Base-by-base conservation (phyloP, 768 basidiomycete genomes). In the Mycena haematopus region DNA sequence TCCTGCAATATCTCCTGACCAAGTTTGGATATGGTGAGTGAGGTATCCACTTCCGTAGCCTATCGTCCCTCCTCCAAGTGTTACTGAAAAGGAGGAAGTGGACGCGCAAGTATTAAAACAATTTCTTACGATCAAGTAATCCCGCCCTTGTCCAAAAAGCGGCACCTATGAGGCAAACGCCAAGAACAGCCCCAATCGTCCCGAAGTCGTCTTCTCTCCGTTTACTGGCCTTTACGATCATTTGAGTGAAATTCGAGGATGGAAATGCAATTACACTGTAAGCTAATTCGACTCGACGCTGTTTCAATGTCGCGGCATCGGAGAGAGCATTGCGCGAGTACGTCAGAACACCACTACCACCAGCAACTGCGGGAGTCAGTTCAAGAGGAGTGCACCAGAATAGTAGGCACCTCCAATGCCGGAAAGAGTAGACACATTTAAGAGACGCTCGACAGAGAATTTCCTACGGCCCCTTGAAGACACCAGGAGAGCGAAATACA, bases 131-230 rank as follows among this genome's bases (percentile, higher is more conserved):
- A 67, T 92, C 85, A n/a, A 87, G 74, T 17, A 80, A 71, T 35
- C 75, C 79, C 33, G 89, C 90, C 56, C 83, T 81, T 52, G 84
- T 92, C 90, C 90, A 93, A 52, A 93, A 79, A 29, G 92, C 55
- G 3, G 90, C 88, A 3, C 92, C 88, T 5, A 82, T 83, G 3
- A 93, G 71, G 15, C 89, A 82, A 17, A 83, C 84, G 59, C 80
- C 83, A 22, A 94, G 74, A 50, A 93, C 69, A 21, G 81, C 81
- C 25, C 92, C 92, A 49, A 93, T 90, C 2, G 85, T 91, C 22
- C 90, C 82, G 70, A 91, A 87, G 72, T 93, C 92, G 57, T 92
- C 86, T 50, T 82, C 80, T 65, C 91, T 79, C n/a, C 65, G 65
- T 49, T 25, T 50, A 36, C 50, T 52, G 25, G 45, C 60, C 65